Evolutionary conservation across 805 yeast genomes (phyloP).

Genomic region (Saccharomyces mikatae): DNA sequence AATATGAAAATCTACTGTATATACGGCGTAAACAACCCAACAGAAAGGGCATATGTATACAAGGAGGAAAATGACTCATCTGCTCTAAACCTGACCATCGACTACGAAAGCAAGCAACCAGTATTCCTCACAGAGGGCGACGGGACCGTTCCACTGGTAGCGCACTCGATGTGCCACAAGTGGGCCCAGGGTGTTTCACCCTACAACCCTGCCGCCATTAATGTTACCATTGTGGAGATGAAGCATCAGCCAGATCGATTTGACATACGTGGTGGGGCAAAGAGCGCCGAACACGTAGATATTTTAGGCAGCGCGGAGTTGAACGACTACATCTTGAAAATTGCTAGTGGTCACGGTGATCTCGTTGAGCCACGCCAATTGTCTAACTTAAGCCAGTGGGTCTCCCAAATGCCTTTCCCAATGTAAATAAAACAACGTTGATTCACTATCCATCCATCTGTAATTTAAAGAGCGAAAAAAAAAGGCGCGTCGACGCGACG

Average conservation of each 20-base stretch:
- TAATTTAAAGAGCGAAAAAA: neutral
- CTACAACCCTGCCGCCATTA: slow-evolving; percentile 70
- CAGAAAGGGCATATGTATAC: slow-evolving; percentile 88
- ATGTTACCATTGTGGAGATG: slow-evolving; percentile 81
- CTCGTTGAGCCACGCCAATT: slow-evolving; percentile 50
- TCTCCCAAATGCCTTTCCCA: slow-evolving; percentile 44
- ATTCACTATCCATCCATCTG: neutral
- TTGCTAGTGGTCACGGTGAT: slow-evolving; percentile 76
- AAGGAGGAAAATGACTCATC: slow-evolving; percentile 48
- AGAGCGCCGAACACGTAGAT: slow-evolving; percentile 96
- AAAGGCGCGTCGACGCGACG: slow-evolving; percentile 2
- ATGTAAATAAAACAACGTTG: slow-evolving; percentile 8
- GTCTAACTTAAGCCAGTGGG: slow-evolving; percentile 59
- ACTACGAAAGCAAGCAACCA: slow-evolving; percentile 50
- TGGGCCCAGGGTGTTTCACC: slow-evolving; percentile 64
- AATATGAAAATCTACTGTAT: slow-evolving; percentile 81
- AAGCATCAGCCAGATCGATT: slow-evolving; percentile 87
- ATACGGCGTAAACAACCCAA: slow-evolving; percentile 94
- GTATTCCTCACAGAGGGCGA: slow-evolving; percentile 89
- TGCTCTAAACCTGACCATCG: slow-evolving; percentile 64
- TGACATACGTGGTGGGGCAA: slow-evolving; percentile 95
- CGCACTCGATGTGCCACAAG: slow-evolving; percentile 86
- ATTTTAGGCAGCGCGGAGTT: slow-evolving; percentile 87
- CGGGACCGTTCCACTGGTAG: slow-evolving; percentile 82
- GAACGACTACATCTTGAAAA: slow-evolving; percentile 74